Percentiles rank a stretch among this genome's conserved stretches.
These are phyloP conservation scores for Lecanicillium sp. DNA, from an alignment of 2,329 filamentous ascomycete genomes.

Conservation along the genomic window DNA sequence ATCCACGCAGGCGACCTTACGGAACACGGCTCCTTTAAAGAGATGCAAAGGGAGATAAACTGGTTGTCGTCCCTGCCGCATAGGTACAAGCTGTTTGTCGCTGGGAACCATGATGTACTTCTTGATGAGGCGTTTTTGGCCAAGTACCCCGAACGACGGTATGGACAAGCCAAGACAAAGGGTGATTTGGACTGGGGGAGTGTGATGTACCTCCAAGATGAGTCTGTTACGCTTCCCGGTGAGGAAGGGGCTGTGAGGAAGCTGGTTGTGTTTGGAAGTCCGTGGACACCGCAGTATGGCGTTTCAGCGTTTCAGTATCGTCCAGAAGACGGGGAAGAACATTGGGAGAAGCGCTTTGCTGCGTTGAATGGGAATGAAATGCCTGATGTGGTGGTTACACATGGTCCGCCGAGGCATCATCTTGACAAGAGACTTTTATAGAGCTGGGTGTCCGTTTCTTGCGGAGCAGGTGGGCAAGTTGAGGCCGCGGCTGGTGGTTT, in stretches of 20 bases:
- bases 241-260: neutral
- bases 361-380: neutral
- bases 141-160: slow-evolving; percentile 10
- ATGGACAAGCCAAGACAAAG: slow-evolving; percentile 8
- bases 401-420: slow-evolving; percentile 17
- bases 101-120: slow-evolving; percentile 5
- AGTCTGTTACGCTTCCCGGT: slow-evolving; percentile 8
- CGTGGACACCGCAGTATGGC: slow-evolving; percentile 16
- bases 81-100: slow-evolving; percentile 2
- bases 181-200: slow-evolving; percentile 14
- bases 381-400: slow-evolving; percentile 16
- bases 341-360: slow-evolving; percentile 11
- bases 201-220: slow-evolving; percentile 15
- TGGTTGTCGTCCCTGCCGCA: slow-evolving; percentile 26
- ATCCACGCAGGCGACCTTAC: slow-evolving; percentile 5
- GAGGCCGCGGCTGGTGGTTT: slow-evolving; percentile 13
- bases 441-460: slow-evolving; percentile 15
- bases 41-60: slow-evolving; percentile 24
- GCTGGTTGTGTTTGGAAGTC: slow-evolving; percentile 15
- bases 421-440: slow-evolving; percentile 15
- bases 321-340: slow-evolving; percentile 3
- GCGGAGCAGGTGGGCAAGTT: slow-evolving; percentile 13
- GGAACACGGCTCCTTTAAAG: slow-evolving; percentile 25
- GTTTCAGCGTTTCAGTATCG: slow-evolving; percentile 18
- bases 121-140: neutral